Evolutionary conservation across 345 rosid genomes (phyloP).

Genomic region (Syzygium aqueum): DNA sequence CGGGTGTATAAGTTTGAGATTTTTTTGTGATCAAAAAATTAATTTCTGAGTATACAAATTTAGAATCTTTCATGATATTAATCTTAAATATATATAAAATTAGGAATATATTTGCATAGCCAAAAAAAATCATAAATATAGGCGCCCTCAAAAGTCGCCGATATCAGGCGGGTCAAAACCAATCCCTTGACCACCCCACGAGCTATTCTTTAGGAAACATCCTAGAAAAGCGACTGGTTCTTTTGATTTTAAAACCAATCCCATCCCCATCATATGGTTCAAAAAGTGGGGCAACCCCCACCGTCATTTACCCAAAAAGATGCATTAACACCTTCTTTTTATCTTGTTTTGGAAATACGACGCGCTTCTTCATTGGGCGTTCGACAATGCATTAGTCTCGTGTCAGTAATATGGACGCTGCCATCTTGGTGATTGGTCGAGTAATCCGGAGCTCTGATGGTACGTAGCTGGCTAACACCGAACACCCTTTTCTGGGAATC

Average conservation of each 20-base stretch:
- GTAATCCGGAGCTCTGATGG: not conserved
- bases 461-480: not conserved
- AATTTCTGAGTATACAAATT: no score
- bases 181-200: not conserved
- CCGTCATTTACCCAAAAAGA: not conserved
- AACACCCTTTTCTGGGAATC: not conserved
- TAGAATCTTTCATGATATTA: no score
- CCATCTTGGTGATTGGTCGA: not conserved
- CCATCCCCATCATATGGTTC: not conserved
- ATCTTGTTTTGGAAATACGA: no score
- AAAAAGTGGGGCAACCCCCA: not conserved
- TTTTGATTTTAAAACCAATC: not conserved
- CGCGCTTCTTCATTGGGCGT: not conserved
- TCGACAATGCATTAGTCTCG: not conserved
- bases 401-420: not conserved
- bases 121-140: no score
- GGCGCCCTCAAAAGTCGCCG: not conserved
- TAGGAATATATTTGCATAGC: not conserved
- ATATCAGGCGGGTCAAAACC: not conserved
- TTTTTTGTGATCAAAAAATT: no score
- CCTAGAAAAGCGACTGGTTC: not conserved
- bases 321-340: not conserved
- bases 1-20: rapidly evolving
- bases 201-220: not conserved
- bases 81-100: not conserved